phyloP scores from a whole-genome alignment of 2,329 filamentous ascomycete species.

The Thielaviopsis euricoi region DNA sequence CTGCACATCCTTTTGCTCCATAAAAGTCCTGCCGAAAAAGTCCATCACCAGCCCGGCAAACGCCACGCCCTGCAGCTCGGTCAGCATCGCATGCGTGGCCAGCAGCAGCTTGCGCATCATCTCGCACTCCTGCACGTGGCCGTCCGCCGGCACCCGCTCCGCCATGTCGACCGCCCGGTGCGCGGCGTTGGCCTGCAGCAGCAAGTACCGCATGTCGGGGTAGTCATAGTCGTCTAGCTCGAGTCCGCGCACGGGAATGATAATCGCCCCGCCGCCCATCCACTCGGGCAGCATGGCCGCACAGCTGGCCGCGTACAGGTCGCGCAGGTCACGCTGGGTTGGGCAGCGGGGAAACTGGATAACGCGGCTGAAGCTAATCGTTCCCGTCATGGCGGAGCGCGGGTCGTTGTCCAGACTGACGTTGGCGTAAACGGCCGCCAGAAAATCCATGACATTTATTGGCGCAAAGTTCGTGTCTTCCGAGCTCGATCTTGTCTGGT shows the following conservation, averaged over 20 bases:
- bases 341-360: background rate
- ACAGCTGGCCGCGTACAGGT: background rate
- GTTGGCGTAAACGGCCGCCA: background rate
- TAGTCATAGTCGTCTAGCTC: background rate
- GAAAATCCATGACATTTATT: background rate
- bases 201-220: background rate
- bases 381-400: background rate
- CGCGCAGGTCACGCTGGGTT: background rate
- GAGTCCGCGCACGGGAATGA: background rate
- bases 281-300: background rate
- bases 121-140: background rate
- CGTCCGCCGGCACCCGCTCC: background rate
- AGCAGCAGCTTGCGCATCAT: background rate
- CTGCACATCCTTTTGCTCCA: background rate
- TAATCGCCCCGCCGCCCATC: background rate
- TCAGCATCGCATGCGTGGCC: background rate
- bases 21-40: background rate
- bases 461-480: background rate
- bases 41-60: background rate
- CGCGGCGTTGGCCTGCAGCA: background rate
- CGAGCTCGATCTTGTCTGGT: background rate
- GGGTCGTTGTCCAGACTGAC: background rate
- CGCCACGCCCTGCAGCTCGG: background rate
- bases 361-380: background rate
- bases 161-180: background rate